These are phyloP conservation scores for Crinitomyces ghanaensis DNA, from an alignment of 805 yeast genomes.

Conservation along the genomic window DNA sequence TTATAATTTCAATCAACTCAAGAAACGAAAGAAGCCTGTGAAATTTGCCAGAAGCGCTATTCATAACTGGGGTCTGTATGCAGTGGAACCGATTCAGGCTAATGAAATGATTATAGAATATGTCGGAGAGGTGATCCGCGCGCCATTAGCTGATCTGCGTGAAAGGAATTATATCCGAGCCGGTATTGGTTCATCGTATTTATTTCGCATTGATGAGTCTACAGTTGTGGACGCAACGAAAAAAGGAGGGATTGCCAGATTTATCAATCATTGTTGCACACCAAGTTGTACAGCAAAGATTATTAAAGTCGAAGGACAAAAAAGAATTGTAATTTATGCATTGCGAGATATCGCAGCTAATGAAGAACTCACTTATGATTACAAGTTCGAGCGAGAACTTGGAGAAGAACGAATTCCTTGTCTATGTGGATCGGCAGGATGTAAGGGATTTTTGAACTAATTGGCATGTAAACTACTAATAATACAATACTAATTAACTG, in stretches of 20 bases:
- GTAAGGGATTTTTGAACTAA: conserved; percentile 82
- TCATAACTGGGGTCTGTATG: conserved; percentile 97
- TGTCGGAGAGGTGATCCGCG: conserved; percentile 90
- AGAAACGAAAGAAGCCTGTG: conserved; percentile 85
- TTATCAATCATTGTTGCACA: conserved; percentile 93
- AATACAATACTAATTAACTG: background rate
- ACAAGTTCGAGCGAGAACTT: conserved; percentile 85
- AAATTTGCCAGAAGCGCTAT: conserved; percentile 95
- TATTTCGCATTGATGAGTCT: conserved; percentile 86
- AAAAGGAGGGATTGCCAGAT: conserved; percentile 93
- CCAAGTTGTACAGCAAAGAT: conserved; percentile 97
- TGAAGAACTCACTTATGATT: conserved; percentile 85
- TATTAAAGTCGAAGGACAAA: conserved; percentile 86
- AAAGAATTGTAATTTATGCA: conserved; percentile 91
- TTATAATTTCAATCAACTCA: conserved; percentile 72
- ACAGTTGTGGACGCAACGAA: conserved; percentile 96
- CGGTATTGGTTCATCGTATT: conserved; percentile 91
- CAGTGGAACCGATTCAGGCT: conserved; percentile 89
- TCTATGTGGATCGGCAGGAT: conserved; percentile 88
- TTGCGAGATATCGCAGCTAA: conserved; percentile 75
- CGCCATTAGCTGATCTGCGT: conserved; percentile 86
- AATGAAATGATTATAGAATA: conserved; percentile 97
- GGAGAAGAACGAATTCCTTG: conserved; percentile 82
- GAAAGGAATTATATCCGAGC: conserved; percentile 76
- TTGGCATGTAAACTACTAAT: background rate